Evolutionary conservation across 352 stramenopile genomes (phyloP), one percentile per base, ranked within the genome.

Genomic region (Pythium aristosporum): DNA sequence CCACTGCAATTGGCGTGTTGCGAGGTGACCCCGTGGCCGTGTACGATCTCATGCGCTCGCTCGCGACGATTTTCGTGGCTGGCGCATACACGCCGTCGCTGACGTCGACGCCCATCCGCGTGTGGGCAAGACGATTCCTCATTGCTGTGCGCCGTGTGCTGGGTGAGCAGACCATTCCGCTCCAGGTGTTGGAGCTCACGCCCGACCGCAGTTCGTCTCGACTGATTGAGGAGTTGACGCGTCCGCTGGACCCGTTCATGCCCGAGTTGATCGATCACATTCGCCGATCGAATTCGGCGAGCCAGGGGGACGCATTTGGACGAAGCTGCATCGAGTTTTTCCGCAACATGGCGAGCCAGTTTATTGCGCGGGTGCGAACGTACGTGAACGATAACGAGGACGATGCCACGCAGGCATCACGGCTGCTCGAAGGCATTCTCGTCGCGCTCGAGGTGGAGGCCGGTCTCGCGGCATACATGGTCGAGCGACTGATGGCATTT

Each of bases 241-340:
- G 69, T 21, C 56, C 56, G 11, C 42, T 77, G 8, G 67, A 69
- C 30, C 62, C 70, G 15, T 77, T 77, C 53, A 66, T 71, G 36
- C 66, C 70, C 6, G 66, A 77, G 41, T 53, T 77, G 11, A 30
- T 74, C n/a, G 57, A 74, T 18, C 49, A 72, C 44, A 69, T 72
- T 51, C 66, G 63, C 41, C 70, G 63, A 1, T 57, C 66, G 0
- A 74, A 68, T 9, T 57, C 44, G 8, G 70, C 69, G 11, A 70
- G 63, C 30, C 58, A 61, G 28, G 65, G 61, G 3, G 62, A 68
- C 18, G 53, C 54, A 3, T 65, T 68, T 21, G 63, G 60, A 15
- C 44, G 58, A 18, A 72, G 44, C 39, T 77, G 69, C 30, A 50
- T 49, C 3, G 67, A 72, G 1, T 74, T 77, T 64, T 23, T 77